Evolutionary conservation across 1,284 basidiomycete species (phyloP).

Genomic region (Apiotrichum gamsii): DNA sequence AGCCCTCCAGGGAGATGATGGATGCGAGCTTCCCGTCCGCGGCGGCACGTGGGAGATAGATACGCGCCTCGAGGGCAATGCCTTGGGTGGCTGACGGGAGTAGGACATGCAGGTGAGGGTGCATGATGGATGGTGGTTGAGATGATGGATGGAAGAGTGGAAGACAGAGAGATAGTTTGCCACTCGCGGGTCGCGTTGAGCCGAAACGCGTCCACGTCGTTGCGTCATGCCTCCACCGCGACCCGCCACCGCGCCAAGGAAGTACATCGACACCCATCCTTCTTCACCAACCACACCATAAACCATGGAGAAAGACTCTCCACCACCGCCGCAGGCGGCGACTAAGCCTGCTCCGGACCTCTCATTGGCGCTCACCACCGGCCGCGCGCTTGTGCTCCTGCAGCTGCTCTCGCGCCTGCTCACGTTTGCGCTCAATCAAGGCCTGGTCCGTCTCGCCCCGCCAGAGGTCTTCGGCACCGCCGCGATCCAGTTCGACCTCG

Average conservation of each 20-base stretch:
- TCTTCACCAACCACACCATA: too few relatives aligned
- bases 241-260: not conserved
- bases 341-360: not conserved
- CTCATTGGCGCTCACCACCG: constrained; percentile 23
- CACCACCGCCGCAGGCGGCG: not conserved
- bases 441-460: constrained; percentile 70
- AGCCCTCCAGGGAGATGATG: too few relatives aligned
- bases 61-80: constrained; percentile 29
- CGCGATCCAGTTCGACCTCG: constrained; percentile 75
- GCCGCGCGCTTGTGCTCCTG: constrained; percentile 73
- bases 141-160: too few relatives aligned
- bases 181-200: too few relatives aligned
- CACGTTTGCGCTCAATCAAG: constrained; percentile 83
- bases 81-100: constrained; percentile 23
- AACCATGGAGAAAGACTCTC: not conserved
- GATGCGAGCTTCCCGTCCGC: too few relatives aligned
- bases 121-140: too few relatives aligned
- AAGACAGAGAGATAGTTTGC: too few relatives aligned
- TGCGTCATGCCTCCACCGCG: not conserved
- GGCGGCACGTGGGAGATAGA: constrained; percentile 26
- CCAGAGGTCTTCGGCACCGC: constrained; percentile 82
- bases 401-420: constrained; percentile 76
- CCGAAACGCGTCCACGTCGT: not conserved
- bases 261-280: too few relatives aligned
- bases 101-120: constrained; percentile 31